These are phyloP conservation scores for Microcos paniculata DNA, from an alignment of 345 rosid species.

Conservation along the genomic window DNA sequence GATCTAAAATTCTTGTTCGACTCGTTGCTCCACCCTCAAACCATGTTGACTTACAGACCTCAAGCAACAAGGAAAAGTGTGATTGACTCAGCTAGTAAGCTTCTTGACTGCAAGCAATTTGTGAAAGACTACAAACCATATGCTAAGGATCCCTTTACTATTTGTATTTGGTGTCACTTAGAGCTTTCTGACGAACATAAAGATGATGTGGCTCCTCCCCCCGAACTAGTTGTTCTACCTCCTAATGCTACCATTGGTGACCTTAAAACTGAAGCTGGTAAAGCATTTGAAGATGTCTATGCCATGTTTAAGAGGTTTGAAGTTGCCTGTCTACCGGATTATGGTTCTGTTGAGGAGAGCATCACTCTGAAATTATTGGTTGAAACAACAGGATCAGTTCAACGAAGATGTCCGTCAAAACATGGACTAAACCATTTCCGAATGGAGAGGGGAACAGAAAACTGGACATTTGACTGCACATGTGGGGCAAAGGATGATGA, in stretches of 20 bases:
- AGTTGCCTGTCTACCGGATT: conserved; percentile 47
- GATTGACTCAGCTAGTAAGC: conserved; percentile 49
- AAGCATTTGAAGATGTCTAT: conserved; percentile 63
- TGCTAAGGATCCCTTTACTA: conserved; percentile 24
- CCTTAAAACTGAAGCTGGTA: conserved; percentile 53
- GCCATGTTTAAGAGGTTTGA: conserved; percentile 63
- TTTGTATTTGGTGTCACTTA: conserved; percentile 44
- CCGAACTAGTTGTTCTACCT: conserved; percentile 55
- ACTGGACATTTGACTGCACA: conserved; percentile 63
- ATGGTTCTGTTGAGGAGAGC: conserved; percentile 44
- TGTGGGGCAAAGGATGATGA: conserved; percentile 79
- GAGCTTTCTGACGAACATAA: conserved; percentile 50
- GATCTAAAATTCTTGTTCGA: conserved; percentile 58
- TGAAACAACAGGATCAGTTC: conserved; percentile 44
- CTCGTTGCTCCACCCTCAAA: conserved; percentile 51
- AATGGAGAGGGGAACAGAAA: conserved; percentile 68
- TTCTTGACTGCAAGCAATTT: conserved; percentile 79
- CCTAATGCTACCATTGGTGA: conserved; percentile 50
- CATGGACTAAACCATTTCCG: conserved; percentile 48
- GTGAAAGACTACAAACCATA: conserved; percentile 45
- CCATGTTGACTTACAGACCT: conserved; percentile 30
- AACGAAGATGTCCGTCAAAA: conserved; percentile 50
- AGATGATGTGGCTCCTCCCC: conserved; percentile 51
- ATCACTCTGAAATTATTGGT: conserved; percentile 48
- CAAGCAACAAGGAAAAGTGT: conserved; percentile 33